Percentiles rank a stretch among this genome's conserved stretches.
Conservation (phyloP, 805 yeast genomes). For the Candida incommunis region DNA sequence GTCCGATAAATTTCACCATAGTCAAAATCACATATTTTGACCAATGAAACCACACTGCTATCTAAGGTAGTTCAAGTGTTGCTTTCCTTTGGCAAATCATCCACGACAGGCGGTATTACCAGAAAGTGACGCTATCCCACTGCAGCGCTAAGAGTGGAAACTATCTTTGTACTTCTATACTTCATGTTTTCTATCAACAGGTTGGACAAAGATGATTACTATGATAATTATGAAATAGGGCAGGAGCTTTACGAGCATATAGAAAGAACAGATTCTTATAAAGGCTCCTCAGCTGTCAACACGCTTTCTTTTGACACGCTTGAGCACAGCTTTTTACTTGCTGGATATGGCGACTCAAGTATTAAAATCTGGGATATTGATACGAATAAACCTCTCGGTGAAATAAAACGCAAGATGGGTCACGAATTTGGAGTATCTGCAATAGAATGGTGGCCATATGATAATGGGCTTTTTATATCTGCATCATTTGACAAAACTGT, state of each 20-base stretch:
- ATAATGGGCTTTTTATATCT: conserved; percentile 72
- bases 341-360: conserved; percentile 64
- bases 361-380: conserved; percentile 53
- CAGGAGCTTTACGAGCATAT: conserved; percentile 5
- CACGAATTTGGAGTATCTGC: conserved; percentile 66
- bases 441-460: conserved; percentile 79
- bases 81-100: too few relatives aligned
- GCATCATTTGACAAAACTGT: conserved; percentile 69
- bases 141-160: too few relatives aligned
- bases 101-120: too few relatives aligned
- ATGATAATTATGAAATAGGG: neutral
- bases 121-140: too few relatives aligned
- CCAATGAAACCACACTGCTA: too few relatives aligned
- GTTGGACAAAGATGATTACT: neutral
- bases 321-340: conserved; percentile 35
- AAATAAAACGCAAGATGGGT: conserved; percentile 18
- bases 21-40: too few relatives aligned
- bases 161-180: too few relatives aligned
- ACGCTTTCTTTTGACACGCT: conserved; percentile 40
- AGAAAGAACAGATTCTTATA: conserved; percentile 11
- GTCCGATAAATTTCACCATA: too few relatives aligned
- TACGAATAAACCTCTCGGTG: conserved; percentile 8
- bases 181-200: too few relatives aligned
- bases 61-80: too few relatives aligned
- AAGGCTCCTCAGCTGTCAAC: conserved; percentile 33